Evolutionary conservation across 2,329 filamentous ascomycete species (phyloP).

Genomic region (Penicillium janthinellum): DNA sequence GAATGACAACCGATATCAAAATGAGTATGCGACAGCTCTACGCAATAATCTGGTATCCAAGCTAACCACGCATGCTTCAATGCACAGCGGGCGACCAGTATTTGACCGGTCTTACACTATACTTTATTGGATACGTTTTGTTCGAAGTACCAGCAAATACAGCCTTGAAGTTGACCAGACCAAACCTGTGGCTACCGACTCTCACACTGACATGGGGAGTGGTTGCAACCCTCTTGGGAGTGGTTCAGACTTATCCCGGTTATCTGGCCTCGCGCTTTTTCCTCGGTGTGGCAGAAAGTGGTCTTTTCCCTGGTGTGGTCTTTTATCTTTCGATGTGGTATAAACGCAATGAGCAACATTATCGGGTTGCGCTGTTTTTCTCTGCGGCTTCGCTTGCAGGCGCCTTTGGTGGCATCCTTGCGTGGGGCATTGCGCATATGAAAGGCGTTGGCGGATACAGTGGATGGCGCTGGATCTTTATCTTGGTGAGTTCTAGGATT

Average conservation of each 20-base stretch:
- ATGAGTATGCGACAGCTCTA: slow-evolving; percentile 35
- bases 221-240: slow-evolving; percentile 53
- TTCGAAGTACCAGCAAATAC: slow-evolving; percentile 49
- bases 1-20: slow-evolving; percentile 39
- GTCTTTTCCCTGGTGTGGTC: slow-evolving; percentile 57
- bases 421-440: slow-evolving; percentile 55
- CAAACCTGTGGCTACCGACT: slow-evolving; percentile 43
- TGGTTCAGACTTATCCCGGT: slow-evolving; percentile 51
- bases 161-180: slow-evolving; percentile 42
- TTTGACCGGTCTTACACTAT: slow-evolving; percentile 42
- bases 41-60: no score
- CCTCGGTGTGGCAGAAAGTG: slow-evolving; percentile 55
- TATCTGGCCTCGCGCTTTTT: slow-evolving; percentile 54
- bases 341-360: slow-evolving; percentile 60
- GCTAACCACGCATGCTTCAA: not conserved
- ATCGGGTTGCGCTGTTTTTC: slow-evolving; percentile 62
- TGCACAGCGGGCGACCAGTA: slow-evolving; percentile 41
- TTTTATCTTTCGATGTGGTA: slow-evolving; percentile 67
- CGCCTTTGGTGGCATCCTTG: slow-evolving; percentile 63
- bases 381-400: slow-evolving; percentile 60
- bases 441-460: slow-evolving; percentile 51
- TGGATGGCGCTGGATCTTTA: slow-evolving; percentile 67
- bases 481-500: slow-evolving; percentile 48
- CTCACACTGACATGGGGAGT: slow-evolving; percentile 53
- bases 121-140: slow-evolving; percentile 43